Evolutionary conservation across 768 basidiomycete genomes (phyloP), one percentile per base, ranked within the genome.

Genomic region (Rubroboletus satanas): DNA sequence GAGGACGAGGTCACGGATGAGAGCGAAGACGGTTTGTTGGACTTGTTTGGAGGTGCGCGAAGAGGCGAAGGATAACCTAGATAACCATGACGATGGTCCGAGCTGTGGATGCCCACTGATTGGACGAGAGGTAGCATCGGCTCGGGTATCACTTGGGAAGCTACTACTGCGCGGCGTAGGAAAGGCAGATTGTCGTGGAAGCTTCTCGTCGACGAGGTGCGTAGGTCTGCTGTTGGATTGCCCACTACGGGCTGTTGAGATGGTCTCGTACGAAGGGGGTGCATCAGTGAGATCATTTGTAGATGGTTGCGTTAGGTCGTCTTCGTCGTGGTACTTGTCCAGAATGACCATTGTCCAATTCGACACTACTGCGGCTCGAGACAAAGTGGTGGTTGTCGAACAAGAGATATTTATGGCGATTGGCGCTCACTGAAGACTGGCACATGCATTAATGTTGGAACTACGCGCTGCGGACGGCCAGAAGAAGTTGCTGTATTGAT

Each of bases 1-100:
- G 54, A 65, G 12, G 64, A 83, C 79, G 29, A 84, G 71, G 62
- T 85, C 85, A 5, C 81, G 79, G 14, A 87, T 58, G 18, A 87
- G 77, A 1, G 75, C 72, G 2, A 78, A 70, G 5, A 85, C 76
- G 2, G 84, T 86, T 31, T 66, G 65, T 5, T 75, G 76, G 31
- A 85, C 77, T 61, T 86, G 80, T 41, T 76, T 75, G 4, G 75
- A 65, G 6, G 68, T 60, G 21, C 64, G 64, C 2, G 69, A 60
- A 3, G 63, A 54, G 54, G 54, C 37, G 32, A 64, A 64, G 21
- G 64, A 41, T 18, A 64, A 48, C 51, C 49, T 55, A 29, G 66
- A 51, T 9, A 62, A 39, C 62, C 62, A 66, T 17, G 63, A 61
- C 0, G 54, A 51, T 23, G 58, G 50, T 29, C 46, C 46, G 11